Conservation (phyloP, 768 basidiomycete species). For the Hypsizygus marmoreus region DNA sequence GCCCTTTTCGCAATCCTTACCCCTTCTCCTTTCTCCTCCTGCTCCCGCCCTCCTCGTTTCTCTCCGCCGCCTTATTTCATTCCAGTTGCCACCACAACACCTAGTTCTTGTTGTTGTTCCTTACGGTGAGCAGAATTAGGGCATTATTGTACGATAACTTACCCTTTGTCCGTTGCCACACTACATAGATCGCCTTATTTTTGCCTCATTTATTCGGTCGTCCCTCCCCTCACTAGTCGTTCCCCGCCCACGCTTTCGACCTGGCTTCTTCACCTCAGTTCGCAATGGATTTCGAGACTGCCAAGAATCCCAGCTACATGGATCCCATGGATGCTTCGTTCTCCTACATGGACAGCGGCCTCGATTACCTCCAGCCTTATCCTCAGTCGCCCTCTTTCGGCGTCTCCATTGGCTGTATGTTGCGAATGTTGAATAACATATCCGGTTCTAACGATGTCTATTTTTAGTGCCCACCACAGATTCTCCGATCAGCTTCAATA, state of each 20-base stretch:
- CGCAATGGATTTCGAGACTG: conserved; percentile 52
- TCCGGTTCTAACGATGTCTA: conserved; percentile 14
- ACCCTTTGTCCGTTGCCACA: conserved; percentile 16
- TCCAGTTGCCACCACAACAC: conserved; percentile 32
- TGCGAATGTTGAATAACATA: conserved; percentile 3
- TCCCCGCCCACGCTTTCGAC: conserved; percentile 9
- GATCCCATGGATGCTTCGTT: conserved; percentile 44
- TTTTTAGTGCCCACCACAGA: conserved; percentile 53
- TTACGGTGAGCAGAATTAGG: conserved; percentile 26
- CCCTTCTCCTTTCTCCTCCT: conserved; percentile 22
- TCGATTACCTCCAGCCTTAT: conserved; percentile 73
- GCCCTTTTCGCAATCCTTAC: conserved; percentile 26
- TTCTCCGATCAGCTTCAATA: conserved; percentile 65
- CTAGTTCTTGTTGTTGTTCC: conserved; percentile 25
- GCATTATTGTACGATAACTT: conserved; percentile 26
- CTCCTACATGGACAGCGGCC: conserved; percentile 52
- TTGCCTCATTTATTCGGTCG: conserved; percentile 23
- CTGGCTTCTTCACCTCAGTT: conserved; percentile 25
- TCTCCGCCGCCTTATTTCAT: conserved; percentile 42
- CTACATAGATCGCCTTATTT: conserved; percentile 26
- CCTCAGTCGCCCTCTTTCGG: conserved; percentile 59
- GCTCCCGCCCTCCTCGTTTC: conserved; percentile 27
- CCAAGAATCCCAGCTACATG: conserved; percentile 51
- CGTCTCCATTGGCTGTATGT: conserved; percentile 68
- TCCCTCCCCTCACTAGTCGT: conserved; percentile 11